Evolutionary conservation across 2,329 filamentous ascomycete genomes (phyloP).

Genomic region (Aspergillus floridensis): DNA sequence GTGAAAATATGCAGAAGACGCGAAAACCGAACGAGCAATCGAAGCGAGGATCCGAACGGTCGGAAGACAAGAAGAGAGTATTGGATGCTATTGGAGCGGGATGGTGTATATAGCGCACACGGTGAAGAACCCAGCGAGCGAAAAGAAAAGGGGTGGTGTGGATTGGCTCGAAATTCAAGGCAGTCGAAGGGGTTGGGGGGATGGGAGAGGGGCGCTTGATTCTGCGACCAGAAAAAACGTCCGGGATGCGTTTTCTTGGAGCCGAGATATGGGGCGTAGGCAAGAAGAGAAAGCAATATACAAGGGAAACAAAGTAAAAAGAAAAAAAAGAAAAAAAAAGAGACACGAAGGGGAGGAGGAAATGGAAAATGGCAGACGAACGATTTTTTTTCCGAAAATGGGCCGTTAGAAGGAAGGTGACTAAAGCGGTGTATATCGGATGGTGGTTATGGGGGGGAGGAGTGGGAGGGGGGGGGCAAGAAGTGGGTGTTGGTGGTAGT

Average conservation of each 20-base stretch:
- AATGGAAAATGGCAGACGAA: slow-evolving; percentile 8
- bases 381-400: slow-evolving; percentile 12
- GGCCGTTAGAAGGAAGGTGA: slow-evolving; percentile 14
- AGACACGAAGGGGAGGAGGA: slow-evolving; percentile 7
- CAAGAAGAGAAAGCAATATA: background rate
- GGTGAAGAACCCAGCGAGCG: background rate
- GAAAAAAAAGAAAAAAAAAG: slow-evolving; percentile 3
- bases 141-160: slow-evolving; percentile 9
- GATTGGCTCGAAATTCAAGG: background rate
- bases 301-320: too few species aligned
- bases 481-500: background rate
- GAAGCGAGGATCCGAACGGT: background rate
- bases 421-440: slow-evolving; percentile 24
- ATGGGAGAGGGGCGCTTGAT: background rate
- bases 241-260: slow-evolving; percentile 3
- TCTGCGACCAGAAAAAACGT: slow-evolving; percentile 1
- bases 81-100: slow-evolving; percentile 3
- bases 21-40: background rate
- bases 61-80: background rate
- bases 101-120: background rate
- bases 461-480: background rate
- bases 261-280: slow-evolving; percentile 5
- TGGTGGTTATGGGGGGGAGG: background rate
- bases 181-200: background rate
- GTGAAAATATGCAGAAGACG: background rate